Base-by-base conservation (phyloP, 495 filamentous ascomycete species). In the Aspergillus kassunensis region DNA sequence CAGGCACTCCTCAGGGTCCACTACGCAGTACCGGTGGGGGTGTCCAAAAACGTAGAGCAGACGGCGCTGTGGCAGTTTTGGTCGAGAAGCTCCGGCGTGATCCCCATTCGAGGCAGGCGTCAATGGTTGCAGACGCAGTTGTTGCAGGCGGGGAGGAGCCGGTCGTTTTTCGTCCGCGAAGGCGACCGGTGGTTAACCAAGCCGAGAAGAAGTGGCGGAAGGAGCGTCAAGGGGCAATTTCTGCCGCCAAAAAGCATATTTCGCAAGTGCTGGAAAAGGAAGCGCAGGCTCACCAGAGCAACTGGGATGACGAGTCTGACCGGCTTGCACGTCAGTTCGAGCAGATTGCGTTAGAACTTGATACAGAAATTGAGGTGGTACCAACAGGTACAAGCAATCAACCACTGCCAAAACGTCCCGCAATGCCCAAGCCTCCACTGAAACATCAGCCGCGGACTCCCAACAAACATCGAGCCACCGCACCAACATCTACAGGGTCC, bases 301-400 rank as follows among this genome's bases (percentile, higher is more conserved):
- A 60, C 11, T 76, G 72, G 72, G 69, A 77, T 10, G 64, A 70
- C 37, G 68, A 72, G 37, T 74, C 75, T 8, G 68, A 73, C 7
- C 62, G 68, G 15, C 58, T 81, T 20, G 75, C 71, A 5, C 56
- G 49, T 34, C 69, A 79, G 30, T 65, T 80, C 19, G 74, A 79
- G 52, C 58, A 69, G 40, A 60, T 80, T 47, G 74, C 74, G n/a
- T 56, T 78, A 40, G 70, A 78, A 48, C 50, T 76, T 0, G 67
- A 74, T 48, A 51, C 52, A 2, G 50, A 53, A 15, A 49, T 59
- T 30, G 59, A 59, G 19, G 44, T 53, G 12, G 49, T 51, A 9
- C 55, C 39, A 11, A 66, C 66, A 56, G 57, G 62, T 1, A 27
- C 34, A 30, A 35, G 20, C 3, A 29, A 36, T 21, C 6, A 40